Evolutionary conservation across 345 rosid genomes (phyloP).

Genomic region (Lepidium sativum): DNA sequence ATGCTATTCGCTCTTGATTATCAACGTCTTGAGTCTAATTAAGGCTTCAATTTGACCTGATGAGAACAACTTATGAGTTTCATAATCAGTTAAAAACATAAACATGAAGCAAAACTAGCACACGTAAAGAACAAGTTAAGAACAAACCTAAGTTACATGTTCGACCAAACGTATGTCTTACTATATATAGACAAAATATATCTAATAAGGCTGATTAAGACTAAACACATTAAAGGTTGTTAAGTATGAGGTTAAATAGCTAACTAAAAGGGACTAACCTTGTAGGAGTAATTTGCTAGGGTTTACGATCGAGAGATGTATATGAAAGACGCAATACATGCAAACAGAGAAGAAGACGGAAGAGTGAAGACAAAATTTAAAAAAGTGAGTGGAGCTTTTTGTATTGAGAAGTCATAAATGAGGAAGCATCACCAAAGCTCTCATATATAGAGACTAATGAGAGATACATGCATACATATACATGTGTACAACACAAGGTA

Average conservation of each 20-base stretch:
- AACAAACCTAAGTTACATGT: slow-evolving; percentile 4
- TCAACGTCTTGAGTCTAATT: neutral
- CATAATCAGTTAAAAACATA: neutral
- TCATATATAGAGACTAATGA: neutral
- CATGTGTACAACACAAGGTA: neutral
- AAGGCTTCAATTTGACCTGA: neutral
- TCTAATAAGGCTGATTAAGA: neutral
- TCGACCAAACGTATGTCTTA: neutral
- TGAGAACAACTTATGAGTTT: slow-evolving; percentile 4
- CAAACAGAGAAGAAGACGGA: slow-evolving; percentile 1
- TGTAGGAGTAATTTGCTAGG: slow-evolving; percentile 10
- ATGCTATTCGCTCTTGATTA: slow-evolving; percentile 19
- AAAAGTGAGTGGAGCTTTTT: slow-evolving; percentile 3
- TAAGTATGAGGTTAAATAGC: neutral
- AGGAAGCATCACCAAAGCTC: slow-evolving; percentile 3
- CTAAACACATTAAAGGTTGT: neutral
- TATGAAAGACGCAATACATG: neutral
- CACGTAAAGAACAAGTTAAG: neutral
- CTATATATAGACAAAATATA: neutral
- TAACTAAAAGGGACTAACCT: neutral
- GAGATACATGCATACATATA: neutral
- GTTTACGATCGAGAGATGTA: slow-evolving; percentile 11
- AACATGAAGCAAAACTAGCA: neutral
- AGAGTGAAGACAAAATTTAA: neutral
- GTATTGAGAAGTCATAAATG: slow-evolving; percentile 19